Evolutionary conservation across 768 basidiomycete species (phyloP), one percentile per base, ranked within the genome.

Genomic region (Phaffia tasmanica): DNA sequence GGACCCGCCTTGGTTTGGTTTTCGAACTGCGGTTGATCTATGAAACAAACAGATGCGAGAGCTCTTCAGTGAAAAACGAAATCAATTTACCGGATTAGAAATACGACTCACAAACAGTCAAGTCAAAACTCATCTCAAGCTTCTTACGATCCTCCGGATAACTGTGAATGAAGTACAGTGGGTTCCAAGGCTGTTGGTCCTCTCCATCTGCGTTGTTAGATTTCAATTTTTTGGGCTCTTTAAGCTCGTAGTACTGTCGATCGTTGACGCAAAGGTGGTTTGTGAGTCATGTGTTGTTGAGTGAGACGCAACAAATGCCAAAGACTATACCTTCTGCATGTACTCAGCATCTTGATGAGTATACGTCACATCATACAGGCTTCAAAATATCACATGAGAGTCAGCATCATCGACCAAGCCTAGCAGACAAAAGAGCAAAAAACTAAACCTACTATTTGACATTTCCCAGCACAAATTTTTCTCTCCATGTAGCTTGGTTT

Each of bases 121-220:
- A 23, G 48, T 68, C 68, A 72, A 81, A 82, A 70, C 79, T 80
- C 81, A 81, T 82, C 72, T 82, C 81, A 57, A 81, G 76, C 75
- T 79, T 81, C 48, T 73, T 75, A 69, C 77, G 80, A 70, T 80
- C 80, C 30, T 73, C 63, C 7, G 75, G 76, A 61, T 82, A 79
- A 61, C 78, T 79, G 68, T 78, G 76, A 42, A 80, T 80, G 70
- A 79, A 81, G 70, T 81, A 81, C 19, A 81, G 75, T 2, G 80
- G 80, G 1, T 76, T 72, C 69, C 81, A 81, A 62, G 77, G 74
- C 35, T 76, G 74, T 59, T 77, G 70, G 46, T 79, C 79, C 62
- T 80, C 79, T 23, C 70, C 71, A 64, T 72, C 77, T 65, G 73
- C 75, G 53, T 77, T 72, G 57, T 70, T 71, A 30, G 67, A 71